Conservation (phyloP, 2,329 filamentous ascomycete genomes). For the Colletotrichum euphorbiae region DNA sequence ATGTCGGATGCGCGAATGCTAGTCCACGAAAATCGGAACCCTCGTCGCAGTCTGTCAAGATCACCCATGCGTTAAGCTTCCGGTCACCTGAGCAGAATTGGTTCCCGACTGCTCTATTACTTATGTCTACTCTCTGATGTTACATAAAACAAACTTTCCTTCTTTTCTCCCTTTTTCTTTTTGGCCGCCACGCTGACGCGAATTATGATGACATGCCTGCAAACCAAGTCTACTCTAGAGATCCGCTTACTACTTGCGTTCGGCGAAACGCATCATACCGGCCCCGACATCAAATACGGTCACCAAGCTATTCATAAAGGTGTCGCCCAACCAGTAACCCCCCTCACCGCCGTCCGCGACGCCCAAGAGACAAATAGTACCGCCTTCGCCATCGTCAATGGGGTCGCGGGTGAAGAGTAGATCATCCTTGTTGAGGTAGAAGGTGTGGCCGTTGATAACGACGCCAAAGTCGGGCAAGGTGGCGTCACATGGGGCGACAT, state of each 20-base stretch:
- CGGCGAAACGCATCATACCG: constrained; percentile 47
- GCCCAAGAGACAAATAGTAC: constrained; percentile 45
- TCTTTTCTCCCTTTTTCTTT: no score
- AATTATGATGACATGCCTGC: no score
- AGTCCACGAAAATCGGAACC: no score
- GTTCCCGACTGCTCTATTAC: no score
- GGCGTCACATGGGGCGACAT: constrained; percentile 46
- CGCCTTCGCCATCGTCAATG: constrained; percentile 35
- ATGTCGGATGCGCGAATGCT: no score
- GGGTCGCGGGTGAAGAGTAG: constrained; percentile 44
- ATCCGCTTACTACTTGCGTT: background rate
- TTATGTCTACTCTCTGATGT: no score
- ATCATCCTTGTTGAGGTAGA: constrained; percentile 44
- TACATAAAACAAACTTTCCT: no score
- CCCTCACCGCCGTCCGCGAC: constrained; percentile 42
- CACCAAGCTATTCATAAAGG: constrained; percentile 46
- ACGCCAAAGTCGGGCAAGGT: constrained; percentile 46
- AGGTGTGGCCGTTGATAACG: constrained; percentile 43
- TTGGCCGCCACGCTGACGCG: no score
- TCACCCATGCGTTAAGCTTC: no score
- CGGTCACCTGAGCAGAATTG: no score
- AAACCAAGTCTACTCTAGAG: no score
- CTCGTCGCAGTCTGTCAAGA: no score
- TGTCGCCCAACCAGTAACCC: constrained; percentile 45
- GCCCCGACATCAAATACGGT: constrained; percentile 48